These are phyloP conservation scores for Neoboletus magnificus DNA, from an alignment of 768 basidiomycete genomes.

Conservation along the genomic window DNA sequence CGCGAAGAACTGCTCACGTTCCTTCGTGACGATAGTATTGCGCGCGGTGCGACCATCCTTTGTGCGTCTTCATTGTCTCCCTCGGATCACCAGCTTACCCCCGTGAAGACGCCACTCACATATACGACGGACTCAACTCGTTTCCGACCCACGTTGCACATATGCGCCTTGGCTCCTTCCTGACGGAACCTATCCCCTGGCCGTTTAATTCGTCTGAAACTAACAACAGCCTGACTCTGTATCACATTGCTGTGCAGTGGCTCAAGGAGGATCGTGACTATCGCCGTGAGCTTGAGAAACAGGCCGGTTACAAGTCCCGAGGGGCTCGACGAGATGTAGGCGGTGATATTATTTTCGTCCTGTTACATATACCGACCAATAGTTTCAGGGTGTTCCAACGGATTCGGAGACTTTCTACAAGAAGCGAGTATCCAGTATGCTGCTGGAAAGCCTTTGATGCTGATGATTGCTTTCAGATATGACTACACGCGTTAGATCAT, in stretches of 20 bases:
- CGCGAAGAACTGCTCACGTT: constrained; percentile 87
- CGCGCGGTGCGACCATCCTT: constrained; percentile 81
- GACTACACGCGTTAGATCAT: constrained; percentile 44
- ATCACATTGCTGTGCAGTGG: constrained; percentile 82
- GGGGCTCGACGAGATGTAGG: constrained; percentile 60
- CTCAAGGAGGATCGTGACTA: constrained; percentile 76
- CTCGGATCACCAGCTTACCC: constrained; percentile 5
- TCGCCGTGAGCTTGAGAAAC: constrained; percentile 54
- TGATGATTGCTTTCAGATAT: constrained; percentile 37
- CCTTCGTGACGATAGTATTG: constrained; percentile 76
- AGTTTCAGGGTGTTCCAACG: constrained; percentile 51
- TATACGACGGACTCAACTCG: constrained; percentile 87
- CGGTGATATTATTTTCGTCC: constrained; percentile 10
- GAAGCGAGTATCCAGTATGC: constrained; percentile 49
- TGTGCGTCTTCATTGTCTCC: constrained; percentile 45
- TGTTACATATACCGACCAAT: constrained; percentile 2
- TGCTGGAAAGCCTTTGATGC: neutral
- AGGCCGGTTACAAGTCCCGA: constrained; percentile 49
- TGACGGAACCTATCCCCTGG: constrained; percentile 70
- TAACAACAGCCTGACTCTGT: constrained; percentile 40
- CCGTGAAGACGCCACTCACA: constrained; percentile 85
- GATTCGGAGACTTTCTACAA: constrained; percentile 85
- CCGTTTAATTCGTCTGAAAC: constrained; percentile 38
- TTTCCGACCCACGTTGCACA: constrained; percentile 95
- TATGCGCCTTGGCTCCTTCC: constrained; percentile 79